These are phyloP conservation scores for Fistulifera pelliculosa DNA, from an alignment of 108 stramenopile genomes.

Conservation along the genomic window DNA sequence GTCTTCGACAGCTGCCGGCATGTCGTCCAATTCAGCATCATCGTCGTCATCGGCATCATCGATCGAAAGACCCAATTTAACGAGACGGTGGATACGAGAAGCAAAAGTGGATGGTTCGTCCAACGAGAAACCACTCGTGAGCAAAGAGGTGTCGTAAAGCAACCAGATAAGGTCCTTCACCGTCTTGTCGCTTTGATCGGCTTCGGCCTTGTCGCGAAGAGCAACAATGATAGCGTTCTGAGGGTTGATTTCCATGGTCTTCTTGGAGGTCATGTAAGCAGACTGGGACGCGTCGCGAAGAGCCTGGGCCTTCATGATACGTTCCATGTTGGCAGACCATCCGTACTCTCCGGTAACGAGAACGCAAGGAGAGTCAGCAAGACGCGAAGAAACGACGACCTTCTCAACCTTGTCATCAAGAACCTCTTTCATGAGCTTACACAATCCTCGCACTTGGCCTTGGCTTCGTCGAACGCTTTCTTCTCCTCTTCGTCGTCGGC, in stretches of 20 bases:
- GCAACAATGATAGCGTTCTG: constrained; percentile 96
- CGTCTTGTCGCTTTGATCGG: constrained; percentile 98
- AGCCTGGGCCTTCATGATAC: constrained; percentile 99
- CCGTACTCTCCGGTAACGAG: constrained; percentile 99
- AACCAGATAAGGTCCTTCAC: constrained; percentile 99
- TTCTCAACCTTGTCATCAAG: constrained; percentile 99
- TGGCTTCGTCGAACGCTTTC: constrained; percentile 97
- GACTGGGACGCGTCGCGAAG: constrained; percentile 96
- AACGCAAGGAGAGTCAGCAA: constrained; percentile 97
- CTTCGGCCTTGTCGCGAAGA: constrained; percentile 97
- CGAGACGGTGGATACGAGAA: constrained; percentile 97
- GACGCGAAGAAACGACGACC: constrained; percentile 98
- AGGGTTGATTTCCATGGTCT: constrained; percentile 99
- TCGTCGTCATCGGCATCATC: constrained; percentile 96
- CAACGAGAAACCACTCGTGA: constrained; percentile 97
- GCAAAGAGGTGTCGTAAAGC: constrained; percentile 97
- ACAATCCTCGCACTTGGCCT: constrained; percentile 94
- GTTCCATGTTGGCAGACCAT: constrained; percentile 99
- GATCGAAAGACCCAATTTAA: constrained; percentile 98
- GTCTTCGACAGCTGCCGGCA: constrained; percentile 90
- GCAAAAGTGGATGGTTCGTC: constrained; percentile 99
- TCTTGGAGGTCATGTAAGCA: constrained; percentile 99
- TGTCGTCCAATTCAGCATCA: constrained; percentile 88
- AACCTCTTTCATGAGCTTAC: constrained; percentile 99
- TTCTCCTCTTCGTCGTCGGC: constrained; percentile 97